Base-by-base conservation (phyloP, 192 early-diverging fungal genomes). In the Gonapodya sp. region DNA sequence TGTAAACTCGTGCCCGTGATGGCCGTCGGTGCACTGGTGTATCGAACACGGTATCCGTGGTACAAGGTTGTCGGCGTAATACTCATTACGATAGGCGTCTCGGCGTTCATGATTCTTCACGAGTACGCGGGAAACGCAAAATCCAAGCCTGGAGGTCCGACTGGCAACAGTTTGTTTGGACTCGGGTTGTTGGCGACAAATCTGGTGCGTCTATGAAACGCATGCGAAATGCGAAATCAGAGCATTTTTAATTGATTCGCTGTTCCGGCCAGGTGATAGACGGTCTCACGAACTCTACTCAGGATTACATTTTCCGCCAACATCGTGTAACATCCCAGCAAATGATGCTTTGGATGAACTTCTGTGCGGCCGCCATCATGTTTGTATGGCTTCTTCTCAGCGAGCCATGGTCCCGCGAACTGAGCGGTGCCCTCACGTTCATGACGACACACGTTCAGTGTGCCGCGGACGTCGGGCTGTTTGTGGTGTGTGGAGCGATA, bases 321-420 rank as follows among this genome's bases (percentile, higher is more conserved):
- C 93, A 92, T 87, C 89, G 90, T 73, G 92, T 95, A 31, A 88
- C 92, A 0, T 96, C 96, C 35, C 92, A 95, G 84, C 93, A 94
- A 73, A 98, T 99, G 97, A 99, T 99, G 97, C 92, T 95, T 80
- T 94, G 89, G 83, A 96, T 99, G 96, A 99, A 98, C 84, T 81
- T 93, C 31, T 91, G 93, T 85, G 91, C 93, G 73, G 89, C 92
- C 0, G n/a, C 87, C 1, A 85, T 93, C 78, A 96, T 95, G 89
- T 73, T 85, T 2, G 34, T 81, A 46, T 99, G 93, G 88, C 87
- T 98, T 31, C 0, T 86, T 0, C 34, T 85, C 0, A 73, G 93
- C 36, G 89, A 93, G 74, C 94, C 95, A 36, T 93, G 85, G 83
- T 94, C 91, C 64, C 82, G 87, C 35, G 97, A 99, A 86, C 86